These are phyloP conservation scores for Zoysia pacifica DNA, from an alignment of 176 grass and related monocot genomes.

Conservation along the genomic window DNA sequence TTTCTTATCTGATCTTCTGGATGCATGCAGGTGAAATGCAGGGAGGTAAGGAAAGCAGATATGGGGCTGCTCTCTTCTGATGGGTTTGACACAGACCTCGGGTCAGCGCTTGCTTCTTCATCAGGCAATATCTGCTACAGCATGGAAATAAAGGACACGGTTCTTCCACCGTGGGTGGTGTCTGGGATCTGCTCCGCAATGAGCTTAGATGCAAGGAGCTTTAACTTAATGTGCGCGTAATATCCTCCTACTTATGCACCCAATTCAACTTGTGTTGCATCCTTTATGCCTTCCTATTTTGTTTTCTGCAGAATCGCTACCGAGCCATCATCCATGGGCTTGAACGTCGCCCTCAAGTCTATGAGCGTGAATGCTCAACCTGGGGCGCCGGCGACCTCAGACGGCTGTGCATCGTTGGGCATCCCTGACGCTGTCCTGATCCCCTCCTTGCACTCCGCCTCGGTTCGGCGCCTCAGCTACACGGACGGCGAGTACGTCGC, in stretches of 20 bases:
- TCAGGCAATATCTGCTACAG: constrained; percentile 64
- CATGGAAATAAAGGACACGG: constrained; percentile 71
- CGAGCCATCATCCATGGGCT: constrained; percentile 48
- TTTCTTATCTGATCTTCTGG: background rate
- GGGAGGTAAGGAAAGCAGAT: constrained; percentile 86
- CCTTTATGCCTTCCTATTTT: background rate
- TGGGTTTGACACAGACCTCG: constrained; percentile 33
- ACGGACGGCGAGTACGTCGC: constrained; percentile 45
- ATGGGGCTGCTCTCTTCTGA: constrained; percentile 35
- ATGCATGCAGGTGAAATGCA: constrained; percentile 67
- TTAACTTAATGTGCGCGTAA: constrained; percentile 54
- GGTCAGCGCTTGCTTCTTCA: constrained; percentile 21
- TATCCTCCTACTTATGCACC: background rate
- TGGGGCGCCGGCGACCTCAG: background rate
- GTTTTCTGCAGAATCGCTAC: constrained; percentile 48
- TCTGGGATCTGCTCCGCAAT: constrained; percentile 65
- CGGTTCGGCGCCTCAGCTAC: constrained; percentile 57
- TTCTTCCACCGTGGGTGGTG: constrained; percentile 76
- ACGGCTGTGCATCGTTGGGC: constrained; percentile 29
- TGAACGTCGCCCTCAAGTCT: constrained; percentile 62
- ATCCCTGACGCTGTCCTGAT: constrained; percentile 44
- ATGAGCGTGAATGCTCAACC: constrained; percentile 11
- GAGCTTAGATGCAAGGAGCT: constrained; percentile 48
- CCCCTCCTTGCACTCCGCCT: constrained; percentile 33
- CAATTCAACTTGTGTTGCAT: background rate